Evolutionary conservation across 192 early-diverging fungal genomes (phyloP), one percentile per base, ranked within the genome.

Genomic region (Neocallimastix lanati): DNA sequence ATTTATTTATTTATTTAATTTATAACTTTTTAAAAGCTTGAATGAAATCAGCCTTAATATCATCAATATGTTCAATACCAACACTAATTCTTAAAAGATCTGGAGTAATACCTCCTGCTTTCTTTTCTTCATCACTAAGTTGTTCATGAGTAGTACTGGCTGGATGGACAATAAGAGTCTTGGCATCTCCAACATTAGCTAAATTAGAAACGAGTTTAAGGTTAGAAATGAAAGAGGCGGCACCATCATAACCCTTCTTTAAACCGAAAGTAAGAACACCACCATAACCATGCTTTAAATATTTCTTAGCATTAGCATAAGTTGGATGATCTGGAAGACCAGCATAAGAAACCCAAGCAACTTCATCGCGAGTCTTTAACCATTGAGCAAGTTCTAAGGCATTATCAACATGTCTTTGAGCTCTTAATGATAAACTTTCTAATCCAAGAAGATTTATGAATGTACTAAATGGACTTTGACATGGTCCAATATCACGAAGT

Each of bases 101-200:
- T 58, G 90, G 87, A 21, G 90, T 91, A 14, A 95, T 92, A 78
- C 96, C 95, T 13, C 90, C 84, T 12, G 89, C 80, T n/a, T 81
- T 29, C 83, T 95, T 94, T 85, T 97, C 96, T 33, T 90, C 90
- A 80, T 92, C 90, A 11, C 88, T 88, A 76, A 97, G 85, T 85
- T 96, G 96, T 82, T 93, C 93, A 82, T 98, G 95, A 16, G 94
- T 98, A 12, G 95, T 96, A 29, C 88, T 83, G 28, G 92, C 86
- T 14, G 96, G 93, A 79, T 94, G 92, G 80, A 96, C 94, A 28
- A 93, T 93, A 29, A 98, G 87, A 12, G 95, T 96, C 82, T 93
- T 90, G 13, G 93, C 89, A 85, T 98, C 96, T 77, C 96, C 96
- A n/a, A 98, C 94, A 79, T 98, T 98, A 76, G 95, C 96, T 28